phyloP scores from a whole-genome alignment of 2,329 filamentous ascomycete genomes.

The Leptographium wingfieldii region DNA sequence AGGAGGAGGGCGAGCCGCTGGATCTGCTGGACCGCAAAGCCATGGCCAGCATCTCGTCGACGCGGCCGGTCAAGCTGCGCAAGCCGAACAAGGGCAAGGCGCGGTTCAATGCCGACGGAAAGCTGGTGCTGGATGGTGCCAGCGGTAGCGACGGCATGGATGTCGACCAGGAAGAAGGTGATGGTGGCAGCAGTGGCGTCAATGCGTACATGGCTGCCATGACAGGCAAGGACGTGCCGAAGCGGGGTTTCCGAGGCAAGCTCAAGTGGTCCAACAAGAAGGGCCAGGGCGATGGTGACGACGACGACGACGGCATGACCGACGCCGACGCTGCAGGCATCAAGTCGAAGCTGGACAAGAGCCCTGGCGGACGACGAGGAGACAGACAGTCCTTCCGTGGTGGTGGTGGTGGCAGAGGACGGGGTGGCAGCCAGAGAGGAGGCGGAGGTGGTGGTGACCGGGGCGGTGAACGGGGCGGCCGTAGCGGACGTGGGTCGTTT shows the following conservation, averaged over 20 bases:
- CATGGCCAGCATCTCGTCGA: constrained; percentile 85
- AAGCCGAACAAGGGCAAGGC: constrained; percentile 50
- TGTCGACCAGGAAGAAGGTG: constrained; percentile 24
- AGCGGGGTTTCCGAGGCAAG: constrained; percentile 52
- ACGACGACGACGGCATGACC: constrained; percentile 33
- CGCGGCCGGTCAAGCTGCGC: constrained; percentile 59
- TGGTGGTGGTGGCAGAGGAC: constrained; percentile 15
- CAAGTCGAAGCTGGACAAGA: constrained; percentile 21
- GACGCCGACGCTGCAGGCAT: constrained; percentile 34
- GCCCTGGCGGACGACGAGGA: constrained; percentile 13
- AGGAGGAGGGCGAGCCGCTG: constrained; percentile 88
- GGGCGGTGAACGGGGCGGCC: constrained; percentile 21
- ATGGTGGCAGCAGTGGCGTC: constrained; percentile 40
- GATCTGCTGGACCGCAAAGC: constrained; percentile 84
- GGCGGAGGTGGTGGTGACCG: constrained; percentile 19
- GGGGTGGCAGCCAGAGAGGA: constrained; percentile 21
- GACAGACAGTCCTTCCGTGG: constrained; percentile 16
- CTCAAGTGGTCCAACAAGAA: constrained; percentile 60
- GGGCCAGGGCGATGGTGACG: constrained; percentile 27
- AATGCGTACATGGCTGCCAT: constrained; percentile 59
- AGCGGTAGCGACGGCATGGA: constrained; percentile 49
- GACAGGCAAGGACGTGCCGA: constrained; percentile 52
- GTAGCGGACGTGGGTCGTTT: constrained; percentile 14
- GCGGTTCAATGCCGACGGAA: constrained; percentile 64
- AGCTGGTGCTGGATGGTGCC: constrained; percentile 57